Conservation (phyloP, 805 yeast species). For the Saccharomycopsis selenospora region DNA sequence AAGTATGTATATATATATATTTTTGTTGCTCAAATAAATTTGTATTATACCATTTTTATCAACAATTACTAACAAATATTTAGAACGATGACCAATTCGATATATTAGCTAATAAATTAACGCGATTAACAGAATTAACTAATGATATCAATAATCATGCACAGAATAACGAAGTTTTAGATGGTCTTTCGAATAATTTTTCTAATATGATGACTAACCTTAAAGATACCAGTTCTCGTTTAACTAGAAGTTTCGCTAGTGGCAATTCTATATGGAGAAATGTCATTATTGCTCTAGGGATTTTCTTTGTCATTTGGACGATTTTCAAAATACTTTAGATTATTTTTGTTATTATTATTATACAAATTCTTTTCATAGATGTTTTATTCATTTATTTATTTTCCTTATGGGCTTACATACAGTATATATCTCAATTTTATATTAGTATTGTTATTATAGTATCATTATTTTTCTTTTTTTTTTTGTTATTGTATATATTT, state of each 20-base stretch:
- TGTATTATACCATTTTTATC: no score
- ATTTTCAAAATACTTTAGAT: constrained; percentile 42
- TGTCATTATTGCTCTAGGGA: constrained; percentile 48
- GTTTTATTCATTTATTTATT: no score
- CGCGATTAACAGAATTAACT: constrained; percentile 57
- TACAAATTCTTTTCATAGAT: no score
- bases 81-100: constrained; percentile 59
- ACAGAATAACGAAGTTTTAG: constrained; percentile 38
- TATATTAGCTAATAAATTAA: constrained; percentile 55
- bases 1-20: not conserved
- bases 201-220: constrained; percentile 40
- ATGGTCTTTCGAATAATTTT: constrained; percentile 44
- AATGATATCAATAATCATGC: constrained; percentile 64
- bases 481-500: not conserved
- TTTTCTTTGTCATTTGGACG: constrained; percentile 51
- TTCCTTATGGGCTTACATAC: no score
- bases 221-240: constrained; percentile 43
- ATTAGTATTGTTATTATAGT: not conserved
- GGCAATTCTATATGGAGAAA: constrained; percentile 56
- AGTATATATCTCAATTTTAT: no score
- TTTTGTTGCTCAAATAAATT: no score
- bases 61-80: not conserved
- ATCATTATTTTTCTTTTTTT: not conserved
- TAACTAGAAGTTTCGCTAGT: constrained; percentile 48
- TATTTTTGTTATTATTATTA: no score